These are phyloP conservation scores for Litchi chinensis DNA, from an alignment of 345 rosid species.

Conservation along the genomic window DNA sequence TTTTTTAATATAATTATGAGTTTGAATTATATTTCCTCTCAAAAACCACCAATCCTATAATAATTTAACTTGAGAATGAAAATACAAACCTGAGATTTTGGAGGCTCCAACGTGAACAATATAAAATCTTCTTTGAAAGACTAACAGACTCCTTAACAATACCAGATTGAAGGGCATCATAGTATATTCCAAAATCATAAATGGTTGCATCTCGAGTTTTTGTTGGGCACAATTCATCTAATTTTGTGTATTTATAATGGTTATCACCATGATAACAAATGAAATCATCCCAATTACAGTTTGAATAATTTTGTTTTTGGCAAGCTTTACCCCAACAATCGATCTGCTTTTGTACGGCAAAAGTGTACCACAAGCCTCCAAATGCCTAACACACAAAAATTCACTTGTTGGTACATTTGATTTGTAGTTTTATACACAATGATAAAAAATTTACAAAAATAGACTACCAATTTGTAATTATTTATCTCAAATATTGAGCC, in stretches of 20 bases:
- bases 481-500: no score
- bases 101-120: conserved; percentile 47
- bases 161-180: conserved; percentile 37
- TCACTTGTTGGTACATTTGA: background rate
- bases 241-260: no score
- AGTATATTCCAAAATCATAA: conserved; percentile 41
- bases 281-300: background rate
- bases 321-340: conserved; percentile 15
- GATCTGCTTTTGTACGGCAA: background rate
- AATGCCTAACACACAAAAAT: background rate
- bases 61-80: no score
- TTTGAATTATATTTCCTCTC: no score
- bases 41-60: no score
- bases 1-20: no score
- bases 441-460: no score
- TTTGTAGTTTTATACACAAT: no score
- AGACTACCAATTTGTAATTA: no score
- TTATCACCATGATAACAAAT: no score
- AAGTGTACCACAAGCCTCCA: conserved; percentile 40
- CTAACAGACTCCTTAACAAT: conserved; percentile 24
- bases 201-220: conserved; percentile 4
- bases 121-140: conserved; percentile 36
- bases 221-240: conserved; percentile 29
- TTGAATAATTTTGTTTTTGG: background rate
- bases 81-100: conserved; percentile 39